Evolutionary conservation across 1,139 yeast genomes (phyloP).

Genomic region (Magnusiomyces suaveolens): DNA sequence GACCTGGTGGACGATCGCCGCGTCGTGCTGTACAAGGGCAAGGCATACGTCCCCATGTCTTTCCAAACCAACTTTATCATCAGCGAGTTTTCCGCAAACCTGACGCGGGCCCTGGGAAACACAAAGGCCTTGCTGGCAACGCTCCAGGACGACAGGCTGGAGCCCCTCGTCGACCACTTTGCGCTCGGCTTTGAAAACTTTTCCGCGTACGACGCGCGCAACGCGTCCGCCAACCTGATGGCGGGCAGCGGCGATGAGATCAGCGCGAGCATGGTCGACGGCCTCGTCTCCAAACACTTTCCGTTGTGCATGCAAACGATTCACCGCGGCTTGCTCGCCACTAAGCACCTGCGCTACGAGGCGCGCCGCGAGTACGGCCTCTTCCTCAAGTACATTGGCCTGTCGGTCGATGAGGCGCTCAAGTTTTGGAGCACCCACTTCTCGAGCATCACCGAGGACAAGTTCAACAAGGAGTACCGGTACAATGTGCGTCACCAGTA

Average conservation of each 20-base stretch:
- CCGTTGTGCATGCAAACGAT: conserved; percentile 76
- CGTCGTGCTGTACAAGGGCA: conserved; percentile 57
- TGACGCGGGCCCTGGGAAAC: conserved; percentile 45
- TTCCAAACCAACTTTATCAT: conserved; percentile 60
- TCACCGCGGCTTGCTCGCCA: conserved; percentile 48
- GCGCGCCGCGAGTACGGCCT: conserved; percentile 82
- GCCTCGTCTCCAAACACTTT: conserved; percentile 50
- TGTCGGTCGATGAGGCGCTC: conserved; percentile 77
- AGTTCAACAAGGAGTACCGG: conserved; percentile 76
- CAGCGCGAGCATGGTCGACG: conserved; percentile 53
- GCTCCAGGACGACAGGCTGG: conserved; percentile 78
- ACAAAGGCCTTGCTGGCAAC: conserved; percentile 77
- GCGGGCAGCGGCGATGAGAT: conserved; percentile 37
- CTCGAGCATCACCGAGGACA: conserved; percentile 56
- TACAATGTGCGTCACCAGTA: conserved; percentile 83
- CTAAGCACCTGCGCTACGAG: conserved; percentile 66
- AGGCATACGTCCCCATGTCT: conserved; percentile 76
- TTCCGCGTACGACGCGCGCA: conserved; percentile 16
- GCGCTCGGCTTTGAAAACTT: conserved; percentile 51
- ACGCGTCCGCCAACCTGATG: conserved; percentile 6
- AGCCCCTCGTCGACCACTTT: conserved; percentile 73
- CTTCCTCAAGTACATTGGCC: conserved; percentile 82
- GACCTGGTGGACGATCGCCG: conserved; percentile 63
- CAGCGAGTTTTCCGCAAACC: conserved; percentile 53
- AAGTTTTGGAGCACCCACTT: conserved; percentile 76